phyloP scores from a whole-genome alignment of 306 rosid genomes.

The Mucuna pruriens region DNA sequence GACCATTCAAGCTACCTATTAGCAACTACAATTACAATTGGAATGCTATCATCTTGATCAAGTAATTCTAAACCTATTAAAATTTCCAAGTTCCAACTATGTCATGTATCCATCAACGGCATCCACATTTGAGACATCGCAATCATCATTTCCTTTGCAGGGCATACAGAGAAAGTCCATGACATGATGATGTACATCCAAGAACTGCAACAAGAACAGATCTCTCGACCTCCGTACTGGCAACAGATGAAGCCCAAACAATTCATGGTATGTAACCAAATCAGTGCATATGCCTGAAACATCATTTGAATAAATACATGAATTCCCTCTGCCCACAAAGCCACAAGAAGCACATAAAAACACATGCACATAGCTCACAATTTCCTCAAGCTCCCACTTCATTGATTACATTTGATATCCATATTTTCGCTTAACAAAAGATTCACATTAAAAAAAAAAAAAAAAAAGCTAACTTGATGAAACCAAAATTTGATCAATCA shows the following conservation, averaged over 20 bases:
- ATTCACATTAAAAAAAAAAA: not conserved
- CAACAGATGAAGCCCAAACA: conserved; percentile 48
- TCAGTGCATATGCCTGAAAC: conserved; percentile 56
- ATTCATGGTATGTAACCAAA: conserved; percentile 50
- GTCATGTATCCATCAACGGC: conserved; percentile 72
- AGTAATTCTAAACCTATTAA: conserved; percentile 35
- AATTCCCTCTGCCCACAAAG: conserved; percentile 33
- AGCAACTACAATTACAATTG: conserved; percentile 38
- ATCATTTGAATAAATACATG: conserved; percentile 33
- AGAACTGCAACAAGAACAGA: conserved; percentile 50
- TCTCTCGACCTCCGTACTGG: conserved; percentile 60
- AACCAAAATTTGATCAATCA: conserved; percentile 13
- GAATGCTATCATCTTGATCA: conserved; percentile 30
- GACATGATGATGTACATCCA: conserved; percentile 47
- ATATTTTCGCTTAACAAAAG: conserved; percentile 24
- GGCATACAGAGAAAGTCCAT: conserved; percentile 40
- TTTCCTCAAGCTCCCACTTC: conserved; percentile 10
- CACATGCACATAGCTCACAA: conserved; percentile 13
- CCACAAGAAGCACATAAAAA: conserved; percentile 26
- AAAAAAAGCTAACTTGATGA: not conserved
- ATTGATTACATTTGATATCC: conserved; percentile 32
- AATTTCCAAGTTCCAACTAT: conserved; percentile 48
- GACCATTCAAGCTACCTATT: conserved; percentile 22
- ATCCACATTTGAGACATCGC: conserved; percentile 52
- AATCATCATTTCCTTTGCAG: conserved; percentile 50